Evolutionary conservation across 176 grass and related monocot genomes (phyloP).

Genomic region (Areca catechu): DNA sequence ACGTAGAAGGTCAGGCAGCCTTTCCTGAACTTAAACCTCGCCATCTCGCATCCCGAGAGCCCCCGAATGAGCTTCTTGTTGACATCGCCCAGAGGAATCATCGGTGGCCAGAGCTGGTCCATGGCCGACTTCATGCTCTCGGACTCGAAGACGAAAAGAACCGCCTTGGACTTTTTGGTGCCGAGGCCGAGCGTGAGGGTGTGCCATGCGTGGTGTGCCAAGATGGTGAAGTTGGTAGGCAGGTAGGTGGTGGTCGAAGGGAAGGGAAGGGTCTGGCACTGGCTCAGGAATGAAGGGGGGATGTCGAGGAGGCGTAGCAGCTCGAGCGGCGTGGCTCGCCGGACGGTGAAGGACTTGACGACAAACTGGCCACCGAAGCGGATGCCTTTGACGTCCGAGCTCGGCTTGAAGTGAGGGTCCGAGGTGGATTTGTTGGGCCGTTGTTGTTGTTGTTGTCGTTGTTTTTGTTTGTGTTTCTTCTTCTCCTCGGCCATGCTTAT

Average conservation of each 20-base stretch:
- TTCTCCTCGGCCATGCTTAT: constrained; percentile 42
- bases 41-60: constrained; percentile 83
- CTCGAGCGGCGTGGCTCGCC: constrained; percentile 82
- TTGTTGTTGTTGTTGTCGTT: constrained; percentile 12
- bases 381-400: constrained; percentile 78
- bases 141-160: constrained; percentile 90
- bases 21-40: constrained; percentile 92
- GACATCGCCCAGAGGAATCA: constrained; percentile 83
- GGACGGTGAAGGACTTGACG: constrained; percentile 94
- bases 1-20: constrained; percentile 97
- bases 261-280: constrained; percentile 86
- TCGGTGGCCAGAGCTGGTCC: constrained; percentile 71
- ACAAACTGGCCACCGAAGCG: constrained; percentile 90
- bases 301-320: constrained; percentile 88
- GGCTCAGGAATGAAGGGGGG: constrained; percentile 75
- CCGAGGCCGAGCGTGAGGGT: constrained; percentile 90
- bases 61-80: constrained; percentile 94
- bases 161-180: constrained; percentile 91
- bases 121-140: constrained; percentile 80
- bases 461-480: constrained; percentile 36
- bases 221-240: constrained; percentile 96
- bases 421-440: constrained; percentile 6
- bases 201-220: constrained; percentile 97
- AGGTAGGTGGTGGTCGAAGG: constrained; percentile 73
- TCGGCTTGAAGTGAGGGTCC: constrained; percentile 69